A percentile compares a stretch with the other conserved stretches of the same genome.
Conservation (phyloP, 768 basidiomycete species). For the Chalciporus piperatus region DNA sequence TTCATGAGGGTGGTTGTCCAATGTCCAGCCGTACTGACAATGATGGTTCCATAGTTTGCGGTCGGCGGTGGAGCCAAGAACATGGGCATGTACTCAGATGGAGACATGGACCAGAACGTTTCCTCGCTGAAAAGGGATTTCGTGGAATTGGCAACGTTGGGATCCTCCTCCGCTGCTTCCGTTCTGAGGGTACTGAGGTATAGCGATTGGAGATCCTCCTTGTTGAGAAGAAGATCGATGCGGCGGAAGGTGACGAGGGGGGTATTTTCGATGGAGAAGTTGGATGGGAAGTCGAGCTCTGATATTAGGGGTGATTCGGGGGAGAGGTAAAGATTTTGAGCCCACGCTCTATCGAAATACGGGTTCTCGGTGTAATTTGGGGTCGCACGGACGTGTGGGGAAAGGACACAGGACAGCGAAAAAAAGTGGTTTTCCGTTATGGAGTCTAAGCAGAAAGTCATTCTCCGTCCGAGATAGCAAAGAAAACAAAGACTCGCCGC, state of each 20-base stretch:
- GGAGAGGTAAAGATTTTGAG: constrained; percentile 61
- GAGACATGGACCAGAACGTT: constrained; percentile 49
- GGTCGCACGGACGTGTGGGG: constrained; percentile 64
- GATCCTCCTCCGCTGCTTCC: constrained; percentile 16
- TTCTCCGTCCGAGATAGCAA: not conserved
- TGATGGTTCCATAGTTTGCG: constrained; percentile 56
- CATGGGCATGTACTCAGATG: constrained; percentile 49
- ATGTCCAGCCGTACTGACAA: constrained; percentile 65
- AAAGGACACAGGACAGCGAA: constrained; percentile 63
- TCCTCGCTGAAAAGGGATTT: constrained; percentile 54
- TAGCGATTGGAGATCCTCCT: constrained; percentile 45
- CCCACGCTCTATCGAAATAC: constrained; percentile 62
- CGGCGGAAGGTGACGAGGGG: constrained; percentile 67
- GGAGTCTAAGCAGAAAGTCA: constrained; percentile 44
- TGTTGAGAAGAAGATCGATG: constrained; percentile 55
- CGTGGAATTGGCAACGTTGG: constrained; percentile 23
- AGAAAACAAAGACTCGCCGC: constrained; percentile 42
- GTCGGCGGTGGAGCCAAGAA: constrained; percentile 46
- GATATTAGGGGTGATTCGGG: constrained; percentile 41
- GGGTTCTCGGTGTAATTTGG: constrained; percentile 55
- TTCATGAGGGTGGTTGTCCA: constrained; percentile 61
- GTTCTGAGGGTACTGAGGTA: constrained; percentile 32
- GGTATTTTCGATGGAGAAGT: constrained; percentile 54
- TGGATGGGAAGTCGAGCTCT: constrained; percentile 42
- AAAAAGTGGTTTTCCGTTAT: constrained; percentile 75